Evolutionary conservation across 306 rosid genomes (phyloP), one percentile per base, ranked within the genome.

Genomic region (Begonia peltatifolia): DNA sequence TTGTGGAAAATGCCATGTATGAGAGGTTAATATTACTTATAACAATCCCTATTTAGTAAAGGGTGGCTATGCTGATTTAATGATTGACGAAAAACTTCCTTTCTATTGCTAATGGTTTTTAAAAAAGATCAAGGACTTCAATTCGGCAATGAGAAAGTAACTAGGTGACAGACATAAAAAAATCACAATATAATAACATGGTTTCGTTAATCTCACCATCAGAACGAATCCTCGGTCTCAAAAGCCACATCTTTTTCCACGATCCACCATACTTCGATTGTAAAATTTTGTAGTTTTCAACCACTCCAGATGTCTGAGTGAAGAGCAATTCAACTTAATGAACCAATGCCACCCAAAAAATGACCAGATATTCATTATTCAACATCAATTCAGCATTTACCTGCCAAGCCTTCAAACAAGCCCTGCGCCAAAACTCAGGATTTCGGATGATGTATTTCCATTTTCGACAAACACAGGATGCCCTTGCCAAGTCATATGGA

Each of bases 321-420:
- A 62, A 62, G 53, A 35, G 64, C 46, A 46, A 36, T 52, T 56
- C 46, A 57, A 35, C 68, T 58, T 73, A 64, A 63, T 65, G 53
- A 56, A 52, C 55, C 36, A 25, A 65, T 12, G 41, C 62, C 48
- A 55, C 14, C 53, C 58, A 65, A 38, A 14, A 61, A 51, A 42
- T 55, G 47, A 13, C 60, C 64, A 42, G 47, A 49, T 15, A 46
- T 51, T 50, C 56, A 52, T 41, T 25, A 9, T 17, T 23, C 52
- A 20, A 66, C 59, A 47, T 64, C 49, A 50, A 59, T 14, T 60
- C 48, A 43, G 66, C 54, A 46, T 57, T 67, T 83, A 90, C 97
- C 97, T 85, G 97, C 97, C 97, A 90, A 66, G 86, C 97, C 84
- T 85, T 90, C 62, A 90, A 73, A 78, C 95, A 90, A 38, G 95